Evolutionary conservation across 495 filamentous ascomycete genomes (phyloP).

Genomic region (Penicillium steckii): DNA sequence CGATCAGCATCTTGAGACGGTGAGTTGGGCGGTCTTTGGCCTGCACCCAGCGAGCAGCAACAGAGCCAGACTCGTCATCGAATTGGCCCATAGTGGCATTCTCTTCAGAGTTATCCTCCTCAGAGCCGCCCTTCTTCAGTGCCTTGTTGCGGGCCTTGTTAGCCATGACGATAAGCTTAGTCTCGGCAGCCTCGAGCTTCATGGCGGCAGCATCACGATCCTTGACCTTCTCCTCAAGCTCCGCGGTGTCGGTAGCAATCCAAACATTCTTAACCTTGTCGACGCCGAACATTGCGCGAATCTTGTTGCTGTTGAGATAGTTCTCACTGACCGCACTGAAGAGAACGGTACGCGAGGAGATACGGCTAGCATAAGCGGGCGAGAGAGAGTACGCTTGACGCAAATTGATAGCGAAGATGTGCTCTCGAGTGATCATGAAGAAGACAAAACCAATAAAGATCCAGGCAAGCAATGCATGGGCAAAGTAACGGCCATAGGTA

Average conservation of each 20-base stretch:
- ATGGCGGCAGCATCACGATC: slow-evolving; percentile 80
- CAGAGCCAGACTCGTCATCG: slow-evolving; percentile 66
- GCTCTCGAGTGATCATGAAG: slow-evolving; percentile 85
- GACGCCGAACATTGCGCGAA: slow-evolving; percentile 74
- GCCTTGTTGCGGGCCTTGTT: slow-evolving; percentile 74
- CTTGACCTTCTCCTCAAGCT: slow-evolving; percentile 81
- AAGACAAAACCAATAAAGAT: slow-evolving; percentile 84
- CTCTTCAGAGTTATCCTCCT: slow-evolving; percentile 41
- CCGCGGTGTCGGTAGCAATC: slow-evolving; percentile 76
- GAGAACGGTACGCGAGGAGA: slow-evolving; percentile 91
- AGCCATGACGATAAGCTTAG: slow-evolving; percentile 79
- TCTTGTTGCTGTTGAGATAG: slow-evolving; percentile 69
- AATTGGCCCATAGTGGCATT: slow-evolving; percentile 48
- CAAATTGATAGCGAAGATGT: slow-evolving; percentile 91
- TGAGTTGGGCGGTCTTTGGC: slow-evolving; percentile 85
- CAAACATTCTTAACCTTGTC: slow-evolving; percentile 79
- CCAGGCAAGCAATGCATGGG: slow-evolving; percentile 71
- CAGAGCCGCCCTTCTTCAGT: slow-evolving; percentile 63
- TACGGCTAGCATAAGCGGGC: slow-evolving; percentile 80
- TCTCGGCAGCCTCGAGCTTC: slow-evolving; percentile 87
- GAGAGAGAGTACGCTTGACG: slow-evolving; percentile 93
- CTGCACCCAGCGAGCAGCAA: slow-evolving; percentile 77
- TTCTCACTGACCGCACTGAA: slow-evolving; percentile 80
- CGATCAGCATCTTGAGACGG: slow-evolving; percentile 72
- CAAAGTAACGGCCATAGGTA: slow-evolving; percentile 66